Conservation (phyloP, 1,284 basidiomycete species). For the Cutaneotrichosporon curvatum region DNA sequence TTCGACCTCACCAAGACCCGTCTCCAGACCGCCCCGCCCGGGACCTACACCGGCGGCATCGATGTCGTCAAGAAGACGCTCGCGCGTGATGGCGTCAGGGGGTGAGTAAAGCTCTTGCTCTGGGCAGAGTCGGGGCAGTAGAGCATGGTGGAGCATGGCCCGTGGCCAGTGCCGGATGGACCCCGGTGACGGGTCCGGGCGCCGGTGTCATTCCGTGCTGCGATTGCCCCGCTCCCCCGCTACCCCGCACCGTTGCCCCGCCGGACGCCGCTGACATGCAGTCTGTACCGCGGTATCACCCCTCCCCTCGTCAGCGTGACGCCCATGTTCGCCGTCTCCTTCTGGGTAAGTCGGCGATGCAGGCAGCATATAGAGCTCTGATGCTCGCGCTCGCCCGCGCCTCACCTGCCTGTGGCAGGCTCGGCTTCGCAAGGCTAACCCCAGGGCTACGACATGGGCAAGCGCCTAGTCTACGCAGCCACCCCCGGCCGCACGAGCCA, state of each 20-base stretch:
- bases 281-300: conserved; percentile 92
- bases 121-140: neutral
- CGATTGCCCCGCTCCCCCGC: no score
- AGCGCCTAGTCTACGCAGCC: conserved; percentile 69
- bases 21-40: conserved; percentile 84
- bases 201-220: no score
- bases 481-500: conserved; percentile 47
- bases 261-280: conserved; percentile 44
- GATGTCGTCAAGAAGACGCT: conserved; percentile 90
- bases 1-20: conserved; percentile 97
- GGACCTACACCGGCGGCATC: conserved; percentile 83
- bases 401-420: no score
- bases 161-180: no score
- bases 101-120: conserved; percentile 62
- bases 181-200: no score
- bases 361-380: neutral
- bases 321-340: conserved; percentile 96
- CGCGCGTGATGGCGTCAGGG: conserved; percentile 77
- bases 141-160: no score
- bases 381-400: no score
- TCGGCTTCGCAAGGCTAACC: conserved; percentile 3
- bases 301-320: conserved; percentile 95
- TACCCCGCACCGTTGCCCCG: no score
- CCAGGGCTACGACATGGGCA: conserved; percentile 90
- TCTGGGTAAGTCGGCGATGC: conserved; percentile 64